phyloP scores from a whole-genome alignment of 345 rosid species.

The Bruguiera parviflora region DNA sequence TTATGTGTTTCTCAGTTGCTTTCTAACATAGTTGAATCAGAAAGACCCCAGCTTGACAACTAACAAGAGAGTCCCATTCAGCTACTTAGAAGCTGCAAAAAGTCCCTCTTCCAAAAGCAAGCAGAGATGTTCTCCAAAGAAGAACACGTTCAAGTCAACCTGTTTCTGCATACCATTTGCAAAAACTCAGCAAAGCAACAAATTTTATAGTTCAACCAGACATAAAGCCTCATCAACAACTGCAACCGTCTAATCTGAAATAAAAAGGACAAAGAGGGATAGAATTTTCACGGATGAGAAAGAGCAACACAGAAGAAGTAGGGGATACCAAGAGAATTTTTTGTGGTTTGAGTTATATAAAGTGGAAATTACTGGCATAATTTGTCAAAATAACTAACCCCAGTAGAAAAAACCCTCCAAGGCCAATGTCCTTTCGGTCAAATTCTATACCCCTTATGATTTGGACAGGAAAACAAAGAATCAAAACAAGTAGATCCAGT shows the following conservation, averaged over 20 bases:
- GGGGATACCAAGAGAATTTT: constrained; percentile 12
- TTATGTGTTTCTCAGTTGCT: constrained; percentile 20
- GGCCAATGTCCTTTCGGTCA: constrained; percentile 53
- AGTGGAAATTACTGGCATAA: constrained; percentile 16
- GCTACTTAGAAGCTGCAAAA: constrained; percentile 19
- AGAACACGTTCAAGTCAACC: constrained; percentile 24
- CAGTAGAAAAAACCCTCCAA: constrained; percentile 45
- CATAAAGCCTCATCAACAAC: constrained; percentile 4
- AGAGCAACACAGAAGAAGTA: constrained; percentile 18
- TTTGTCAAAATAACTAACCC: constrained; percentile 32
- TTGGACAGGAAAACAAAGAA: constrained; percentile 58
- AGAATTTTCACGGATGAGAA: constrained; percentile 20
- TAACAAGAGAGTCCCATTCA: constrained; percentile 13
- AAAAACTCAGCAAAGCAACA: constrained; percentile 26
- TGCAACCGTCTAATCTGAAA: constrained; percentile 19
- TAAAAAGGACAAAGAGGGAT: constrained; percentile 4
- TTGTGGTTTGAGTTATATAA: constrained; percentile 16
- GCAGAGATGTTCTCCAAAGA: constrained; percentile 23
- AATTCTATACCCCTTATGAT: constrained; percentile 57
- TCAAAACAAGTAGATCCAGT: constrained; percentile 37
- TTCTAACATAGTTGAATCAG: constrained; percentile 15
- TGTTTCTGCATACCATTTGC: constrained; percentile 12
- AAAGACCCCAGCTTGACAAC: constrained; percentile 19
- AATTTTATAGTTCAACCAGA: constrained; percentile 7
- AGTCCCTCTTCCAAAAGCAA: constrained; percentile 25